phyloP scores from a whole-genome alignment of 495 filamentous ascomycete species.

The Xylaria sp. region DNA sequence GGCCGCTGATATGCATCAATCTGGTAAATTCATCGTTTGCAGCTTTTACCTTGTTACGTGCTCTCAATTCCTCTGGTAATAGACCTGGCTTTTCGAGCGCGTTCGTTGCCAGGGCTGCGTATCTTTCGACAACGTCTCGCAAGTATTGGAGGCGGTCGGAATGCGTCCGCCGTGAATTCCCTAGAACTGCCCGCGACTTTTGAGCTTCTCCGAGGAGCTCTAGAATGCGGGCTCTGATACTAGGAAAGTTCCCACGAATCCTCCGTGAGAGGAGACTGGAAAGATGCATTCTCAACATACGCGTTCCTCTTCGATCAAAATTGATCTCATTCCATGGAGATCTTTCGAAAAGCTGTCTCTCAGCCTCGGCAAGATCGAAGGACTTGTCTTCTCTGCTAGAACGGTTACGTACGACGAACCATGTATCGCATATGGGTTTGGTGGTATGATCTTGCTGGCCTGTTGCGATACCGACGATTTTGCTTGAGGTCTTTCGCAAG shows the following conservation, averaged over 20 bases:
- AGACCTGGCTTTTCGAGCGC: conserved; percentile 1
- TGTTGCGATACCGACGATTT: conserved; percentile 27
- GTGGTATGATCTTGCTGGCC: conserved; percentile 35
- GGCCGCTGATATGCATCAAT: background rate
- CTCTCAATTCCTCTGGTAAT: background rate
- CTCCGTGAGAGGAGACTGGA: background rate
- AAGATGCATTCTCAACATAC: conserved; percentile 2
- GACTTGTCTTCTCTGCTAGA: conserved; percentile 45
- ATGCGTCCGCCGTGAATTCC: background rate
- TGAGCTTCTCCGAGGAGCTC: conserved; percentile 1
- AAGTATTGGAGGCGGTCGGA: background rate
- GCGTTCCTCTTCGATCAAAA: background rate
- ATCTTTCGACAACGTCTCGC: background rate
- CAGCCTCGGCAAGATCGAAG: conserved; percentile 28
- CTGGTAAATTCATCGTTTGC: conserved; percentile 1
- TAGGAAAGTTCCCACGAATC: conserved; percentile 5
- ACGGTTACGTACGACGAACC: conserved; percentile 61
- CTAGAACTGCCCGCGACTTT: background rate
- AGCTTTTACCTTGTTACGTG: conserved; percentile 3
- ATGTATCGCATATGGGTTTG: conserved; percentile 55
- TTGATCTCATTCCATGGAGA: conserved; percentile 40
- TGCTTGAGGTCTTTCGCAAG: conserved; percentile 40
- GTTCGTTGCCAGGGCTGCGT: background rate
- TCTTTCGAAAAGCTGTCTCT: conserved; percentile 53
- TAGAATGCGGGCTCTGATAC: conserved; percentile 4